These are phyloP conservation scores for Podaxis sp. DNA, from an alignment of 768 basidiomycete species.

Conservation along the genomic window DNA sequence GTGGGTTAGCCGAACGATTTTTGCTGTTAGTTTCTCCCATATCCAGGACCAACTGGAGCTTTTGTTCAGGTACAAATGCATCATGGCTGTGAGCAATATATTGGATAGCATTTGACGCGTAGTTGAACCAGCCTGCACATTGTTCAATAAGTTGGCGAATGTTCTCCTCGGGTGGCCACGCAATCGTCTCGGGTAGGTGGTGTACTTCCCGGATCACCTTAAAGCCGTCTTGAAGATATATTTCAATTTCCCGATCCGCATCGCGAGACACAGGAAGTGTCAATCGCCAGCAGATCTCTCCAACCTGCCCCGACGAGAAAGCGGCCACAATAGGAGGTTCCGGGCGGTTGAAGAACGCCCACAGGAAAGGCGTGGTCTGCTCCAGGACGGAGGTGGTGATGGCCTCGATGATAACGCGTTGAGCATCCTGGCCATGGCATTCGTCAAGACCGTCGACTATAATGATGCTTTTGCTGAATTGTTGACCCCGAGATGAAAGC, in stretches of 20 bases:
- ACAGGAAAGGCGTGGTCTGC: constrained; percentile 18
- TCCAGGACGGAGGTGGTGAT: constrained; percentile 1
- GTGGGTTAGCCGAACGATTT: not conserved
- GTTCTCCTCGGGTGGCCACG: constrained; percentile 21
- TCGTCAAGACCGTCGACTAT: not conserved
- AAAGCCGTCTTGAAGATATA: constrained; percentile 17
- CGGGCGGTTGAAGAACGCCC: constrained; percentile 27
- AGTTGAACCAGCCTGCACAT: constrained; percentile 24
- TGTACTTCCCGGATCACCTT: not conserved
- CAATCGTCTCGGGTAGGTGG: not conserved
- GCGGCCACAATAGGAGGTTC: constrained; percentile 21
- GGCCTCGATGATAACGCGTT: constrained; percentile 17
- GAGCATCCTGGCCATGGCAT: constrained; percentile 6
- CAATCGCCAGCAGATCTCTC: not conserved
- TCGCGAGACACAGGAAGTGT: constrained; percentile 12
- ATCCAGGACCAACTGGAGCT: not conserved
- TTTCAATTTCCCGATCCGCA: constrained; percentile 19
- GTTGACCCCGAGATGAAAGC: not conserved
- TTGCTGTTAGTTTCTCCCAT: not conserved
- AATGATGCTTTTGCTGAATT: not conserved
- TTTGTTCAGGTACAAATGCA: not conserved
- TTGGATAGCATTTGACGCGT: constrained; percentile 25
- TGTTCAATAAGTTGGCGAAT: too few relatives aligned
- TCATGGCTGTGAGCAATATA: constrained; percentile 18
- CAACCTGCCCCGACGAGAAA: constrained; percentile 3